phyloP scores from a whole-genome alignment of 257 asterid species.

The Eustoma russellianum region DNA sequence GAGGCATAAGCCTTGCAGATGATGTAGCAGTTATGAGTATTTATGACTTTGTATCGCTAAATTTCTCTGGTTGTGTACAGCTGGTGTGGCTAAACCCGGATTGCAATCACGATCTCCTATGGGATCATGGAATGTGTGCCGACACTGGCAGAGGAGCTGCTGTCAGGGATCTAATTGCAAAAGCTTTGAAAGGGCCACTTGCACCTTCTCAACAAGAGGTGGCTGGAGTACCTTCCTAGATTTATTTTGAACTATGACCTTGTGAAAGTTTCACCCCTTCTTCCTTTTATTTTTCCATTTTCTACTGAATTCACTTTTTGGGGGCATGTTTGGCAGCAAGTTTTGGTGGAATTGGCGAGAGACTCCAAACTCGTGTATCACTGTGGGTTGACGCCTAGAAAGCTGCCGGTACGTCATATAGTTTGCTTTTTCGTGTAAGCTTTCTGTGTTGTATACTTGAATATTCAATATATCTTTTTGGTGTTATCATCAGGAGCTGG shows the following conservation, averaged over 20 bases:
- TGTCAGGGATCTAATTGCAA: conserved; percentile 78
- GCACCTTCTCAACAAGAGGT: conserved; percentile 93
- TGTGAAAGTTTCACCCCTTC: neutral
- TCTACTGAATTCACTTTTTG: conserved; percentile 5
- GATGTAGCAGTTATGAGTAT: neutral
- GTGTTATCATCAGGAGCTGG: conserved; percentile 56
- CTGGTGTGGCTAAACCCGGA: conserved; percentile 88
- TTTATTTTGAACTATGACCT: neutral
- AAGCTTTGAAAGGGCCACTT: conserved; percentile 89
- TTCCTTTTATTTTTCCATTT: neutral
- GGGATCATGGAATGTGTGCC: conserved; percentile 99
- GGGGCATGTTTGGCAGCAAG: conserved; percentile 40
- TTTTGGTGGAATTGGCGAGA: conserved; percentile 65
- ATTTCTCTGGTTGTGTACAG: conserved; percentile 35
- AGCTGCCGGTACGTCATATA: conserved; percentile 71
- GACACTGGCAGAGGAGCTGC: conserved; percentile 97
- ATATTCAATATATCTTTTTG: neutral
- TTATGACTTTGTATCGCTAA: neutral
- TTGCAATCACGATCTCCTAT: conserved; percentile 70
- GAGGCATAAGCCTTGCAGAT: neutral
- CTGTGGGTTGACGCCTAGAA: conserved; percentile 90
- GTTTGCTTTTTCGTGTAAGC: neutral
- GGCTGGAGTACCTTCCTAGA: neutral
- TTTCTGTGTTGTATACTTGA: neutral
- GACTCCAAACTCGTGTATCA: conserved; percentile 96